Percentiles rank a stretch among this genome's conserved stretches.
These are phyloP conservation scores for Rhodomyrtus psidioides DNA, from an alignment of 441 rosid genomes.

Conservation along the genomic window DNA sequence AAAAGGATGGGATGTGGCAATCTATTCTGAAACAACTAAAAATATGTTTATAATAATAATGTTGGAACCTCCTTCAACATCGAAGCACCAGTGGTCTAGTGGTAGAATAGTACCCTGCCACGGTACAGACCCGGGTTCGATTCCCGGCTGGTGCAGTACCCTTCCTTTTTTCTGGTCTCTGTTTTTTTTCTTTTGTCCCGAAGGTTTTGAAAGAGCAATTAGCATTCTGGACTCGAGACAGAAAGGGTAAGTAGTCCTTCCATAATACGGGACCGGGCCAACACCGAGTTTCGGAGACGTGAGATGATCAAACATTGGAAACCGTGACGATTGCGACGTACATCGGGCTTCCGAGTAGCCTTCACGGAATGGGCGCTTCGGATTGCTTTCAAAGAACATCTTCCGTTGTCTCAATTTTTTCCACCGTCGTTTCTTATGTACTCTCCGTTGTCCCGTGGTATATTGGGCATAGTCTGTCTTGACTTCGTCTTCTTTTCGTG, in stretches of 20 bases:
- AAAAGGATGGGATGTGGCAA: fast-evolving
- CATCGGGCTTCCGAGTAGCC: neutral
- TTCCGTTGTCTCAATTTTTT: neutral
- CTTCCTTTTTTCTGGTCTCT: no score
- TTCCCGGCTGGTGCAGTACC: slow-evolving; percentile 22
- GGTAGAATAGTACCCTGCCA: slow-evolving; percentile 33
- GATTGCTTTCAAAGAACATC: neutral
- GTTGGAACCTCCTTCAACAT: no score
- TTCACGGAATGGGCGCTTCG: neutral
- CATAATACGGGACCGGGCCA: neutral
- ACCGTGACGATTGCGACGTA: neutral
- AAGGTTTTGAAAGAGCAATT: no score
- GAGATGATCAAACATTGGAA: neutral
- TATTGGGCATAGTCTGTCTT: neutral
- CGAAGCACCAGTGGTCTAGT: slow-evolving; percentile 24
- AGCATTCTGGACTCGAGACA: neutral
- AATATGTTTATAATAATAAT: no score
- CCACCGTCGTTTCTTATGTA: neutral
- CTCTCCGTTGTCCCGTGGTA: neutral
- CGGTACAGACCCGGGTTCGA: slow-evolving; percentile 32
- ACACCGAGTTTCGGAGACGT: neutral
- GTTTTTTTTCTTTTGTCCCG: no score
- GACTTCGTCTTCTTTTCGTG: neutral
- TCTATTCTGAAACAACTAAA: fast-evolving
- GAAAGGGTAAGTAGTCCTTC: neutral